Evolutionary conservation across 2,329 filamentous ascomycete species (phyloP), one percentile per base, ranked within the genome.

Genomic region (Daldinia sp.): DNA sequence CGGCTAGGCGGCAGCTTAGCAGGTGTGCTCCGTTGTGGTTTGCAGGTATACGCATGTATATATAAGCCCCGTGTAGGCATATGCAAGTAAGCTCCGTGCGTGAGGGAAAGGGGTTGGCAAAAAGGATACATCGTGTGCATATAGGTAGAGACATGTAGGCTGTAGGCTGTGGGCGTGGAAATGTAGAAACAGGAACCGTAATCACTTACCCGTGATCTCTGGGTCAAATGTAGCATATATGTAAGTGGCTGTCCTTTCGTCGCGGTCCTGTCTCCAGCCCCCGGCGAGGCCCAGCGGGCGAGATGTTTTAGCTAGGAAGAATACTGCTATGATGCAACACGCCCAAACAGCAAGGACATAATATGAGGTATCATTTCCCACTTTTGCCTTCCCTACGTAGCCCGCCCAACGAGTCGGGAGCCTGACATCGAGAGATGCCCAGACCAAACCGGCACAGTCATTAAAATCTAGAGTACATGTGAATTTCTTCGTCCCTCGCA

Each of bases 171-270:
- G 34, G 15, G 8, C 9, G n/a, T 35, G 5, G 6, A 35, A 13
- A 13, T 34, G 32, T 34, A 13, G 11, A 34, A 13, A 11, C 10
- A 2, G 10, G 34, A 21, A 21, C 21, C 11, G 39, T 21, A 25
- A 15, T 23, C 39, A 45, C 57, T 35, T 21, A 61, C 57, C 48
- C 29, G 19, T 53, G 25, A 61, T 27, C 29, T 58, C 35, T 5
- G 43, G 55, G 19, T 72, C 70, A 71, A 82, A 60, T 54, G 78
- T 78, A 1, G 74, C 71, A 9, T 72, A 75, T 2, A 76, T 60
- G 10, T 72, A 68, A 0, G 73, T 76, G 0, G 74, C 72, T 1
- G 72, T 63, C 1, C 75, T 75, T 2, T 71, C 76, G 11, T 55
- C 30, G 15, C 60, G 66, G 6, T 65, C 7, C 1, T 52, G 47